phyloP scores from a whole-genome alignment of 2,329 filamentous ascomycete species.

The Ascochyta lentis region DNA sequence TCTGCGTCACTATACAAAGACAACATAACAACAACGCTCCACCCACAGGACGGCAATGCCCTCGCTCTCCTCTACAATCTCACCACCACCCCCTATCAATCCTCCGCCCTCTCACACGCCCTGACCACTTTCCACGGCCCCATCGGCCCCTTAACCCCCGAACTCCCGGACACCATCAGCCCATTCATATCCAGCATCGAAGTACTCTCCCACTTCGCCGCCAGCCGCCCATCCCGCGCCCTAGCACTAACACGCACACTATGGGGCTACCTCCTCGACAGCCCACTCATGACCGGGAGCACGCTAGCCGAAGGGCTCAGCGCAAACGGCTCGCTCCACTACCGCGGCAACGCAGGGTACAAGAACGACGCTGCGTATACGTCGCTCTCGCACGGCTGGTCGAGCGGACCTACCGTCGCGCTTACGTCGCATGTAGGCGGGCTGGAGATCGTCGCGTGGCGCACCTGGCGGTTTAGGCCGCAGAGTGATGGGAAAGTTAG shows the following conservation, averaged over 20 bases:
- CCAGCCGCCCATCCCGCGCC: conserved; percentile 26
- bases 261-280: conserved; percentile 42
- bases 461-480: conserved; percentile 37
- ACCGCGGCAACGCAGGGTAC: conserved; percentile 42
- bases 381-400: conserved; percentile 48
- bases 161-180: conserved; percentile 48
- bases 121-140: conserved; percentile 5
- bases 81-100: conserved; percentile 16
- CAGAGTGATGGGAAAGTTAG: conserved; percentile 16
- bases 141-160: conserved; percentile 41
- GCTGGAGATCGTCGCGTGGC: conserved; percentile 22
- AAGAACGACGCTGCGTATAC: conserved; percentile 43
- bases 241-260: conserved; percentile 39
- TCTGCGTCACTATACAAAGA: conserved; percentile 21
- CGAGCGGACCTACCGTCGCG: conserved; percentile 31
- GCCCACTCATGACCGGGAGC: conserved; percentile 44
- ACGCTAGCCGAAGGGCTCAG: conserved; percentile 49
- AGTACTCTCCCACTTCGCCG: conserved; percentile 43
- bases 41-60: conserved; percentile 35
- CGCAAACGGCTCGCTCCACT: conserved; percentile 48
- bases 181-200: conserved; percentile 48
- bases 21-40: conserved; percentile 27
- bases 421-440: conserved; percentile 20
- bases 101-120: conserved; percentile 1
- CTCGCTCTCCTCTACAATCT: conserved; percentile 33